Base-by-base conservation (phyloP, 2,329 filamentous ascomycete species). In the Fusarium longipes region DNA sequence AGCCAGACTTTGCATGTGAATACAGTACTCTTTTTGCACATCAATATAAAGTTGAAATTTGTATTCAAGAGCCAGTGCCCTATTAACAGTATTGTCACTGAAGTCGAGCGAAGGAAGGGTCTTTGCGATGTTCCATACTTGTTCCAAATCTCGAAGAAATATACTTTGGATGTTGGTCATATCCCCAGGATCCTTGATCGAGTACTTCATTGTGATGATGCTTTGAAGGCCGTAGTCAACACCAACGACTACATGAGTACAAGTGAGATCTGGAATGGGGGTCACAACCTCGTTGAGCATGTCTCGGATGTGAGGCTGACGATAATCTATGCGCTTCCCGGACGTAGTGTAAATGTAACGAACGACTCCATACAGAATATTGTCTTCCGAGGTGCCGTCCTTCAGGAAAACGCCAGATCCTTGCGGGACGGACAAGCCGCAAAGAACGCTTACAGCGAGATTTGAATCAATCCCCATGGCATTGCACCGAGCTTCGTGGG, bases 181-280 rank as follows among this genome's bases (percentile, higher is more conserved):
- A 6, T 49, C 10, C 1, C 5, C 7, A 8, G 45, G n/a, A 14
- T 38, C 22, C 5, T 14, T 38, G 24, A 30, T 22, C 6, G 18
- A 17, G 29, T 61, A 44, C 6, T 36, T 38, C 6, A 64, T 50
- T 2, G 57, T 44, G 11, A 68, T 15, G 4, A 67, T 49, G 18
- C 25, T 70, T 8, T 53, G 50, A 5, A 71, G 24, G 1, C 68
- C 68, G 54, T 67, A 71, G 4, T 15, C 42, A 18, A 70, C 47
- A 2, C 50, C 51, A 3, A 45, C 54, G 1, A 71, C 68, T 5
- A 71, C 44, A 3, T 63, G 51, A 2, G 68, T 70, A 17, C 50
- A 39, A n/a, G n/a, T 22, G 11, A 11, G 18, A 1, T 32, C 55
- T 0, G 20, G 0, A 1, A 10, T 17, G 8, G n/a, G 5, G 7